Percentiles rank a stretch among this genome's conserved stretches.
These are phyloP conservation scores for Aspergillus phoenicis DNA, from an alignment of 2,329 filamentous ascomycete genomes.

Conservation along the genomic window DNA sequence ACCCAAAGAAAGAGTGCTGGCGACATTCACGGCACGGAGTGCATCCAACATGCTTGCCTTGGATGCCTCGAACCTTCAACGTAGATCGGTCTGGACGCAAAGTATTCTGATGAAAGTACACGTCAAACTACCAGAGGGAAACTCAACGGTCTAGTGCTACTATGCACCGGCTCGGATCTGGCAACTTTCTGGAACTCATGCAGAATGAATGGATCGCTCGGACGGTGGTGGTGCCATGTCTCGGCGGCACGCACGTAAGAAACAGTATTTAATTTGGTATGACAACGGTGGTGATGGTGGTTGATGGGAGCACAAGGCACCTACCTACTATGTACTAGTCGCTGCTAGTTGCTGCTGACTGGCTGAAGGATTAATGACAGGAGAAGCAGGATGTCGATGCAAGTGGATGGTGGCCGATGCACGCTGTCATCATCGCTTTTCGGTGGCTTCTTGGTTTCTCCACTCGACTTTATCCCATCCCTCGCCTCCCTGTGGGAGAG, in stretches of 20 bases:
- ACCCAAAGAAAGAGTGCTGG: background rate
- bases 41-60: no score
- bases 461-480: background rate
- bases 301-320: background rate
- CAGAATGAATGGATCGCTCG: background rate
- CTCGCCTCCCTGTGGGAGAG: background rate
- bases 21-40: background rate
- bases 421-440: background rate
- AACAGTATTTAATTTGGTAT: background rate
- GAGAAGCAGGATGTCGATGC: background rate
- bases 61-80: background rate
- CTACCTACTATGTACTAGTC: background rate
- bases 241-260: slow-evolving; percentile 3
- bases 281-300: background rate
- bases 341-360: no score
- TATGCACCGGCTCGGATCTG: background rate
- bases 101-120: background rate
- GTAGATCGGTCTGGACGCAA: background rate
- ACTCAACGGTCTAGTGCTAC: background rate
- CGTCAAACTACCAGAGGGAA: background rate
- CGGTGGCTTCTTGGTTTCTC: background rate
- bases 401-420: background rate
- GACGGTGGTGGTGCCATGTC: background rate
- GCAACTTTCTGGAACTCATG: background rate
- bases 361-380: no score